A percentile compares a stretch with the other conserved stretches of the same genome.
Conservation (phyloP, 2,329 filamentous ascomycete species). For the Bipolaris sorokiniana region DNA sequence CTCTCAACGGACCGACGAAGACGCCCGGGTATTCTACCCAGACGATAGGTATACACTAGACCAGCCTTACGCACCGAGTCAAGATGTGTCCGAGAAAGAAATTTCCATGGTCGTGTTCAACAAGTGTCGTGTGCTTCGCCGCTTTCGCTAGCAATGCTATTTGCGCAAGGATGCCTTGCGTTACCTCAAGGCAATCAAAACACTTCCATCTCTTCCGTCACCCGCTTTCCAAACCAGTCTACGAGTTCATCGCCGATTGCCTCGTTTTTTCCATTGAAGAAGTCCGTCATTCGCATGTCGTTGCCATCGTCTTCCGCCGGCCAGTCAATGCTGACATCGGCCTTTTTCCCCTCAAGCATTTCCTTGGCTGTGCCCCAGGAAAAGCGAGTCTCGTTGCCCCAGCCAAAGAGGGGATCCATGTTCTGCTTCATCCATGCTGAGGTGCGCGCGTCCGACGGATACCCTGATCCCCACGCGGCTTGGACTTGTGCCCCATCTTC, state of each 20-base stretch:
- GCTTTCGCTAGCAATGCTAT: neutral
- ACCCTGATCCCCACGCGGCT: constrained; percentile 84
- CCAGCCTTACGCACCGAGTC: neutral
- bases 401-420: constrained; percentile 94
- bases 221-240: constrained; percentile 81
- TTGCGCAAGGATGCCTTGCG: neutral
- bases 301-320: constrained; percentile 75
- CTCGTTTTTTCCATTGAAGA: constrained; percentile 61
- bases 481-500: constrained; percentile 40
- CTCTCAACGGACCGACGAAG: constrained; percentile 7
- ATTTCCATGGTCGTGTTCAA: neutral
- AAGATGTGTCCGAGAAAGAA: neutral
- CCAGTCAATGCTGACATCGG: constrained; percentile 80
- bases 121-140: constrained; percentile 4
- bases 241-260: constrained; percentile 70
- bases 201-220: constrained; percentile 71
- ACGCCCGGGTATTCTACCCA: neutral
- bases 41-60: neutral
- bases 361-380: constrained; percentile 97
- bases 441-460: constrained; percentile 85
- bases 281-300: constrained; percentile 75
- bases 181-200: constrained; percentile 58
- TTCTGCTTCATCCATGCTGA: constrained; percentile 80
- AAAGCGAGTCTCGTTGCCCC: constrained; percentile 90
- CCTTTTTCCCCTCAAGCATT: constrained; percentile 78